Evolutionary conservation across 2,329 filamentous ascomycete genomes (phyloP), one percentile per base, ranked within the genome.

Genomic region (Pezicula radicicola): DNA sequence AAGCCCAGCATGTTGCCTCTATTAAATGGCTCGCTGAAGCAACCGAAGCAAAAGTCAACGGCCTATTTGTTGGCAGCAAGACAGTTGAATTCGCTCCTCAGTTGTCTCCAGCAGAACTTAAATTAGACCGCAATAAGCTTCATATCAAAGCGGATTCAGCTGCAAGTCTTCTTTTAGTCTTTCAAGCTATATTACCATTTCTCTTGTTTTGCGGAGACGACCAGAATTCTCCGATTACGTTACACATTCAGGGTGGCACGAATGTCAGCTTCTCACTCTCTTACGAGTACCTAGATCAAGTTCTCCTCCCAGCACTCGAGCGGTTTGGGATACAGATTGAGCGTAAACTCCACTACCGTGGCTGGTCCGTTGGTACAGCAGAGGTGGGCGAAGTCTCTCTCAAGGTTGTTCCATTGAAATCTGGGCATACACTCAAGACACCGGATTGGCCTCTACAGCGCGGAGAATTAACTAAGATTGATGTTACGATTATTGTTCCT

Each of bases 211-310:
- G 79, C 0, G 70, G 73, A n/a, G 72, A 73, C 53, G 68, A 70
- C 6, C 62, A 55, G n/a, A 64, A 60, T 6, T 69, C 75, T 25
- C 72, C 75, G 2, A 68, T 84, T 19, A 71, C 72, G 28, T 58
- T 85, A 5, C 71, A 73, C 16, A 75, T 86, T 6, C 71, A 74
- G 2, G 82, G 82, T 5, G 82, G 83, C 15, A 85, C 82, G 1
- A 85, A 86, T 56, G 76, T 80, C 2, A 69, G 72, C 9, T 82
- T 75, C 60, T 82, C 81, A 0, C 70, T 75, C 1, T 81, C 76
- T n/a, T 84, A 74, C 53, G 82, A 87, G 60, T 87, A 85, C 60
- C 67, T 85, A 3, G 79, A 83, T 59, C 82, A 85, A 59, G 77
- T 85, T 0, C 70, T 86, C 1, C 66, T 84, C 30, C 82, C 82